Percentiles rank a stretch among this genome's conserved stretches.
These are phyloP conservation scores for Diversispora epigaea DNA, from an alignment of 192 early-diverging fungal genomes.

Conservation along the genomic window DNA sequence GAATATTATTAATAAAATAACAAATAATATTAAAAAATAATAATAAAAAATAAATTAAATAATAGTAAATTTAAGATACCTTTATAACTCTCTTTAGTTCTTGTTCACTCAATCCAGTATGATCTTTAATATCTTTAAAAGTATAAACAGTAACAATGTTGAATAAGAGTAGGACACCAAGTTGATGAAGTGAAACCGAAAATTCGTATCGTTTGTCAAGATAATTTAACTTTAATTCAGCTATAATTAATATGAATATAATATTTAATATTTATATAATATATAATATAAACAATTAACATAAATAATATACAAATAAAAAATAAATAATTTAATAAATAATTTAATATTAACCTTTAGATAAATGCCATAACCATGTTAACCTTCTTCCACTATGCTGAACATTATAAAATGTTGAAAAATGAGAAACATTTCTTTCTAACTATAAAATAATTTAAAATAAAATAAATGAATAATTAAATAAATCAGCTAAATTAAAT, in stretches of 20 bases:
- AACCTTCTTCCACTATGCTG: conserved; percentile 75
- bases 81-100: conserved; percentile 63
- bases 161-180: conserved; percentile 66
- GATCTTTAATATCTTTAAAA: conserved; percentile 55
- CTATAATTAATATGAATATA: conserved; percentile 38
- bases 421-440: conserved; percentile 65
- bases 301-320: not conserved
- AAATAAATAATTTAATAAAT: too few relatives aligned
- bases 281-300: too few relatives aligned
- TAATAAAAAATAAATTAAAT: too few relatives aligned
- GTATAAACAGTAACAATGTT: conserved; percentile 52
- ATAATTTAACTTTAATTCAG: conserved; percentile 64
- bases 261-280: conserved; percentile 1
- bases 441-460: conserved; percentile 42
- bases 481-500: not conserved
- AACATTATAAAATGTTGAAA: conserved; percentile 69
- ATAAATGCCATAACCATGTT: conserved; percentile 81
- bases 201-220: conserved; percentile 79
- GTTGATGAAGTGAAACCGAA: conserved; percentile 69
- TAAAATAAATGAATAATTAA: not conserved
- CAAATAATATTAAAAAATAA: too few relatives aligned
- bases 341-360: conserved; percentile 53
- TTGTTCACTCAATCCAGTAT: conserved; percentile 50
- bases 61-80: not conserved
- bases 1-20: too few relatives aligned